These are phyloP conservation scores for Excoecaria cochinchinensis DNA, from an alignment of 345 rosid genomes.

Conservation along the genomic window DNA sequence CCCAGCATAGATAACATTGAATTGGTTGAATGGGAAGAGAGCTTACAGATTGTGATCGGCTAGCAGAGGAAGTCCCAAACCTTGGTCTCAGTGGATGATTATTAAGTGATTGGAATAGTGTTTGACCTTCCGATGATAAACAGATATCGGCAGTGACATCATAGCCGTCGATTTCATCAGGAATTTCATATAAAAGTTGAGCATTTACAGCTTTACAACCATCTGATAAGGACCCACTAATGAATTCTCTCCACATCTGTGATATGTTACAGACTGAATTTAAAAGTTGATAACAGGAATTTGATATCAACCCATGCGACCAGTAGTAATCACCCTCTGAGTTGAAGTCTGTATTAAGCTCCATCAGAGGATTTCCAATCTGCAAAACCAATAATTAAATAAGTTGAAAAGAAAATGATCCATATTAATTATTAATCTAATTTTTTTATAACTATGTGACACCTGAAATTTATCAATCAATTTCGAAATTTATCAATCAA, in stretches of 20 bases:
- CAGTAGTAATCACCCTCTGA: slow-evolving; percentile 21
- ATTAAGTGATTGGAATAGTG: not conserved
- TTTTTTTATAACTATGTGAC: too few relatives aligned
- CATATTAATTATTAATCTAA: too few relatives aligned
- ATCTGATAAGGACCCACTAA: not conserved
- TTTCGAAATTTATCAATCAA: too few relatives aligned
- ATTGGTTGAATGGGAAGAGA: not conserved
- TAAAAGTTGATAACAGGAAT: slow-evolving; percentile 13
- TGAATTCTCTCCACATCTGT: slow-evolving; percentile 8
- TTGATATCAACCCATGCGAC: slow-evolving; percentile 24
- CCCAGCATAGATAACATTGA: too few relatives aligned
- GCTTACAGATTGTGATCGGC: slow-evolving; percentile 12
- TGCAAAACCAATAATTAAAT: slow-evolving; percentile 1
- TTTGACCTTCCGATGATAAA: not conserved
- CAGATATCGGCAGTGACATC: slow-evolving; percentile 22
- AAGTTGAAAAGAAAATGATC: too few relatives aligned
- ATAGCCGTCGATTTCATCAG: not conserved
- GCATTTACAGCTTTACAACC: not conserved
- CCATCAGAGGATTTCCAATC: slow-evolving; percentile 30
- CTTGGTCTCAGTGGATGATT: not conserved
- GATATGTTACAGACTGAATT: slow-evolving; percentile 19
- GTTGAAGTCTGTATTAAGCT: slow-evolving; percentile 10
- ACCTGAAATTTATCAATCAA: too few relatives aligned
- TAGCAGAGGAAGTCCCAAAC: not conserved
- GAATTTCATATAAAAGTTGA: not conserved